Conservation (phyloP, 148 eudicot species). For the Agrostemma githago region DNA sequence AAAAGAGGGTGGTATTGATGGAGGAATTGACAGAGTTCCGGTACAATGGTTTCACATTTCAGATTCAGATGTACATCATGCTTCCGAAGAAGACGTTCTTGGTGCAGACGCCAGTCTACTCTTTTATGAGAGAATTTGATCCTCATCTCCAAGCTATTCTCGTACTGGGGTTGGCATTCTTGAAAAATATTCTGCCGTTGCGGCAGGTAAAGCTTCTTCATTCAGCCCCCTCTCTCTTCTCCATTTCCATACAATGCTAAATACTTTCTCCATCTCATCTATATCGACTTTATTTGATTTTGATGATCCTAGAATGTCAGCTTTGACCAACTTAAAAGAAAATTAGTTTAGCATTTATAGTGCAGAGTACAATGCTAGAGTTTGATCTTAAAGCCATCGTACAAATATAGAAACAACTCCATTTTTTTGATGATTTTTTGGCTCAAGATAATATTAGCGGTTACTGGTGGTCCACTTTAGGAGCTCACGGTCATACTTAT, state of each 20-base stretch:
- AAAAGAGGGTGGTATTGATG: conserved; percentile 19
- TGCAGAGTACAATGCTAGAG: background rate
- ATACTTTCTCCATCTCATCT: background rate
- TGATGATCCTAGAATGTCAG: background rate
- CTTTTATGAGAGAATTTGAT: conserved; percentile 65
- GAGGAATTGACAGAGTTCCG: conserved; percentile 8
- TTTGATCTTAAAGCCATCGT: background rate
- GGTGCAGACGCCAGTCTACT: conserved; percentile 74
- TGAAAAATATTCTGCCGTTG: background rate
- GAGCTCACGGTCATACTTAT: background rate
- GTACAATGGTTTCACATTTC: conserved; percentile 75
- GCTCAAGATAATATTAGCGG: background rate
- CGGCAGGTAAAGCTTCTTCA: background rate
- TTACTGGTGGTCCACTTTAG: background rate
- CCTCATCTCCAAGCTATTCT: background rate
- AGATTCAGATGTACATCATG: conserved; percentile 59
- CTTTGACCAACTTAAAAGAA: background rate
- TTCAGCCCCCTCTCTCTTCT: background rate
- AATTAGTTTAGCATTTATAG: too few relatives aligned
- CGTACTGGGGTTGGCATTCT: background rate
- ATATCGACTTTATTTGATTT: background rate
- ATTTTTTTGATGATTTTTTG: background rate
- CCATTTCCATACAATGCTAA: background rate
- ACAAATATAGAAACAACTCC: background rate
- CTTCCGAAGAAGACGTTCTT: conserved; percentile 68